These are phyloP conservation scores for Saxophila tyrrhenica DNA, from an alignment of 495 filamentous ascomycete genomes.

Conservation along the genomic window DNA sequence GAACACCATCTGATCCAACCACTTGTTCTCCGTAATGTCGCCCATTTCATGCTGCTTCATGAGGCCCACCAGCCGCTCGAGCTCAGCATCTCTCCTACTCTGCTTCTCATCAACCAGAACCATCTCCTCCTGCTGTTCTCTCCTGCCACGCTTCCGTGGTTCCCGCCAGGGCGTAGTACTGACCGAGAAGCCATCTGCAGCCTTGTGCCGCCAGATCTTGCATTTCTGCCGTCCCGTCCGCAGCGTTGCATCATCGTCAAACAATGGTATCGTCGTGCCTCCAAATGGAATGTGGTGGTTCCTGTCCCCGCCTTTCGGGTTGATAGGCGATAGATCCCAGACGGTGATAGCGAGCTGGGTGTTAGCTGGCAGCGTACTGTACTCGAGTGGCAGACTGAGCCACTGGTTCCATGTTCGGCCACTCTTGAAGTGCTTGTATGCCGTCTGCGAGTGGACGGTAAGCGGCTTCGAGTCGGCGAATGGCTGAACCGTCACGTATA, in stretches of 20 bases:
- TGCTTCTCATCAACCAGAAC: conserved; percentile 44
- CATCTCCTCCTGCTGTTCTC: conserved; percentile 39
- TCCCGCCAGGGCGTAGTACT: conserved; percentile 60
- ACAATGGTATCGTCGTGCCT: conserved; percentile 80
- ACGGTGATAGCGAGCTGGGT: conserved; percentile 84
- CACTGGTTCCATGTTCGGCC: conserved; percentile 89
- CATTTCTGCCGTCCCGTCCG: conserved; percentile 91
- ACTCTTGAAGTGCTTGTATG: conserved; percentile 77
- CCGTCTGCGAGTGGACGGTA: conserved; percentile 81
- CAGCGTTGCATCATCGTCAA: conserved; percentile 81
- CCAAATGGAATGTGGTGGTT: conserved; percentile 83
- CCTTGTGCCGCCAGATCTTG: conserved; percentile 64
- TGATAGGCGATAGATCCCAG: conserved; percentile 83
- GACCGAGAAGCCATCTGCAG: conserved; percentile 75
- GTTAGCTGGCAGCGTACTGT: conserved; percentile 65
- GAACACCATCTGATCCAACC: conserved; percentile 90
- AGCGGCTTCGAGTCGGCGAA: conserved; percentile 95
- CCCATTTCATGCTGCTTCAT: conserved; percentile 99
- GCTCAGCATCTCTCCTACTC: conserved; percentile 43
- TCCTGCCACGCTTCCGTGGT: conserved; percentile 34
- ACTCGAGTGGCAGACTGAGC: conserved; percentile 74
- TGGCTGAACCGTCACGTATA: conserved; percentile 83
- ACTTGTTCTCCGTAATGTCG: conserved; percentile 81
- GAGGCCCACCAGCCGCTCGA: conserved; percentile 70
- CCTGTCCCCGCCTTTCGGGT: conserved; percentile 43